A percentile compares a stretch with the other conserved stretches of the same genome.
Conservation (phyloP, 345 rosid genomes). For the Ceriops zippeliana region DNA sequence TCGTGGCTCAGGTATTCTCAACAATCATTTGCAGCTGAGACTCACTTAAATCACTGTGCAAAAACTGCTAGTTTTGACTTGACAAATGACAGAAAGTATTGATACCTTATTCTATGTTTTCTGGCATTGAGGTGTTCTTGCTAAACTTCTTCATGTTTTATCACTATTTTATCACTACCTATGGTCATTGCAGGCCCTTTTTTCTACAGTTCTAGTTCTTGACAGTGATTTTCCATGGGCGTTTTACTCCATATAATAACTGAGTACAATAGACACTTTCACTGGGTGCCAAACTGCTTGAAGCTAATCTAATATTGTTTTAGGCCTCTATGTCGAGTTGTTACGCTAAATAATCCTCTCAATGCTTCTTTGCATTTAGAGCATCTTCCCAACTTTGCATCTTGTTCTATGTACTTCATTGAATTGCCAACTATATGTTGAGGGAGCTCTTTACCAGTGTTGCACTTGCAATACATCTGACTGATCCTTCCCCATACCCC, state of each 20-base stretch:
- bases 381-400: too few species aligned
- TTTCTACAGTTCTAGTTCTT: too few species aligned
- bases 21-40: neutral
- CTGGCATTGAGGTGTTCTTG: neutral
- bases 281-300: neutral
- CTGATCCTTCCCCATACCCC: too few species aligned
- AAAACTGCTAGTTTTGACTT: neutral
- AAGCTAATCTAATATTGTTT: neutral
- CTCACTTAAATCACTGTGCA: neutral
- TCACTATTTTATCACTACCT: too few species aligned
- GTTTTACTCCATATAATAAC: neutral
- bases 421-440: too few species aligned
- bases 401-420: too few species aligned
- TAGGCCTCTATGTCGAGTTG: neutral
- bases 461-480: too few species aligned
- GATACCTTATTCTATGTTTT: neutral
- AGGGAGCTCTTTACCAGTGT: too few species aligned
- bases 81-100: neutral
- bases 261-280: neutral
- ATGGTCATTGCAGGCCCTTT: too few species aligned
- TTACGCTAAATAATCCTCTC: neutral
- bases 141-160: neutral
- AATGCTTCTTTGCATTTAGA: neutral
- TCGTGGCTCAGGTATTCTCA: constrained; percentile 66
- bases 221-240: too few species aligned